Conservation (phyloP, 257 asterid species). For the Solanum paucissectum region DNA sequence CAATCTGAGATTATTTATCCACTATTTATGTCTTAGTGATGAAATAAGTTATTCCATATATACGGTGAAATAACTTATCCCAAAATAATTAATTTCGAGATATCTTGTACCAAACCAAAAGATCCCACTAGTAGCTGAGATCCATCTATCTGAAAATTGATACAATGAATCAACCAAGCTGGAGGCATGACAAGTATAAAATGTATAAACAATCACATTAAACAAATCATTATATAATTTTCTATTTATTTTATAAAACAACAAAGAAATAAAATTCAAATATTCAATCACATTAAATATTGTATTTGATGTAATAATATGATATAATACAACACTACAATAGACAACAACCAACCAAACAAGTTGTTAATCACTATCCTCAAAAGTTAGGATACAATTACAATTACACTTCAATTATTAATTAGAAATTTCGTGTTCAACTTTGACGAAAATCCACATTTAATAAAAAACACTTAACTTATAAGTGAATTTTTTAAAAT, state of each 20-base stretch:
- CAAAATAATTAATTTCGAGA: too few relatives aligned
- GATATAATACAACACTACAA: neutral
- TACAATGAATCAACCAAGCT: neutral
- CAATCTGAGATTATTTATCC: too few relatives aligned
- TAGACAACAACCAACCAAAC: neutral
- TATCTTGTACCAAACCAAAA: too few relatives aligned
- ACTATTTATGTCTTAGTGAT: too few relatives aligned
- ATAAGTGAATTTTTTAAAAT: neutral
- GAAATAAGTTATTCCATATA: too few relatives aligned
- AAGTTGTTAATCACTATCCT: neutral
- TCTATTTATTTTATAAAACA: too few relatives aligned
- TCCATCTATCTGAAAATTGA: neutral
- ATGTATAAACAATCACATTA: neutral
- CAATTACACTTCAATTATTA: neutral
- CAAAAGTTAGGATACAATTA: neutral
- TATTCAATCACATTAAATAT: neutral
- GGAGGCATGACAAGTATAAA: neutral
- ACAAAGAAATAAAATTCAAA: neutral
- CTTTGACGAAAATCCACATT: fast-evolving
- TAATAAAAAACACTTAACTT: neutral
- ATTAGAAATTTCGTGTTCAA: neutral
- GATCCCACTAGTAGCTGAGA: neutral
- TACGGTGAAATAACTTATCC: fast-evolving
- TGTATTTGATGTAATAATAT: neutral
- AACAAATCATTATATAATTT: neutral